A percentile compares a stretch with the other conserved stretches of the same genome.
phyloP scores from a whole-genome alignment of 2,329 filamentous ascomycete species.

The Aspergillus tamarii region DNA sequence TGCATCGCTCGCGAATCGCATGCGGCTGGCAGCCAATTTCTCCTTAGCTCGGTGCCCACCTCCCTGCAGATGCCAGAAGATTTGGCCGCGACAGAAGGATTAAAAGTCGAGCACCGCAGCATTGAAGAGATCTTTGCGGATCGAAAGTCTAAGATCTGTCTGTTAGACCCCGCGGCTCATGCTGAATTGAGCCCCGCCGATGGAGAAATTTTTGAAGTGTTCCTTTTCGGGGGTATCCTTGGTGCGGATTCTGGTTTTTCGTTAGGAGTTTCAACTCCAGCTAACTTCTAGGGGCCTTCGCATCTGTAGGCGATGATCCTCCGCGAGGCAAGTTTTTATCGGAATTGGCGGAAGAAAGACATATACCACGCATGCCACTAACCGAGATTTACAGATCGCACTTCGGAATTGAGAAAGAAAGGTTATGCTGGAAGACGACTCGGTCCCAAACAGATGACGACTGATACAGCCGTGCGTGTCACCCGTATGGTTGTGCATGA shows the following conservation, averaged over 20 bases:
- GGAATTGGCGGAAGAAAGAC: background rate
- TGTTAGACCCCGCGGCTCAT: conserved; percentile 83
- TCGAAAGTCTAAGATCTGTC: conserved; percentile 76
- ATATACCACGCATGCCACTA: conserved; percentile 2
- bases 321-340: conserved; percentile 71
- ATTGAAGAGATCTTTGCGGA: conserved; percentile 80
- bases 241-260: conserved; percentile 58
- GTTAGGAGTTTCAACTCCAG: background rate
- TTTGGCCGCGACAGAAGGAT: conserved; percentile 63
- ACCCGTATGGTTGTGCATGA: conserved; percentile 87
- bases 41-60: conserved; percentile 77
- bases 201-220: conserved; percentile 80
- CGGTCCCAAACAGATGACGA: conserved; percentile 96
- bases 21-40: conserved; percentile 68
- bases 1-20: conserved; percentile 83
- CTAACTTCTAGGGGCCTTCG: conserved; percentile 11
- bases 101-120: conserved; percentile 73
- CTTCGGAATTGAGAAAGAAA: conserved; percentile 91
- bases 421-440: conserved; percentile 86
- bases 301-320: conserved; percentile 79
- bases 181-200: conserved; percentile 84
- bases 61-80: conserved; percentile 63
- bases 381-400: conserved; percentile 80
- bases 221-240: conserved; percentile 93
- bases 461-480: conserved; percentile 92